Evolutionary conservation across 352 stramenopile species (phyloP), one percentile per base, ranked within the genome.

Genomic region (Plasmopara muralis): DNA sequence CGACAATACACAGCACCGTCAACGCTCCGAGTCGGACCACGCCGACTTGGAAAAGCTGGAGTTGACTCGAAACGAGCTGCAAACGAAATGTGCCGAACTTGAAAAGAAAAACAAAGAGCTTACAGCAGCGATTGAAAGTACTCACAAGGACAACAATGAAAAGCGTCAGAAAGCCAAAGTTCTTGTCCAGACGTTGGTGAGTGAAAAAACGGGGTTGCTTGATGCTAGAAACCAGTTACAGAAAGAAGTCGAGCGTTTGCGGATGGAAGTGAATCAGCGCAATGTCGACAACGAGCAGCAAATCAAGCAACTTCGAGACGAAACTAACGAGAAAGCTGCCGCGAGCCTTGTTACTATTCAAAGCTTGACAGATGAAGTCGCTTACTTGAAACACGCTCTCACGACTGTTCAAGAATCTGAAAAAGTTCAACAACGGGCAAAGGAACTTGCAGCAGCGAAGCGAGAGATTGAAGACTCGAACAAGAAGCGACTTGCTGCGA

Each of bases 401-500:
- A 50, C 59, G 16, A 72, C 83, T 6, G 63, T 85, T 0, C 75
- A 88, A 56, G 77, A 88, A 16, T 85, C 72, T 0, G 77, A 88
- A 47, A 80, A 79, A 49, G 80, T 71, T 53, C 74, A 88, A 47
- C 77, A 88, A 45, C 74, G 75, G 14, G 74, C 74, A 1, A 83
- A 81, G 49, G 77, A 88, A 47, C 62, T 88, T 1, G 75, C 75
- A 10, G 69, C 57, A 20, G 74, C 75, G 1, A 88, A 86, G 57
- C 72, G 75, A 4, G 74, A 88, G n/a, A 74, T 88, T 18, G 80
- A 89, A 53, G 76, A 87, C 33, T 75, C 79, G 2, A 87, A 89
- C 66, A 91, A 87, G 54, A 91, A 91, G 57, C 74, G 80, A 4
- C 47, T 91, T 6, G 77, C 77, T n/a, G 80, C 80, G 0, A 91